Conservation (phyloP, 2,329 filamentous ascomycete species). For the Fusarium equiseti region DNA sequence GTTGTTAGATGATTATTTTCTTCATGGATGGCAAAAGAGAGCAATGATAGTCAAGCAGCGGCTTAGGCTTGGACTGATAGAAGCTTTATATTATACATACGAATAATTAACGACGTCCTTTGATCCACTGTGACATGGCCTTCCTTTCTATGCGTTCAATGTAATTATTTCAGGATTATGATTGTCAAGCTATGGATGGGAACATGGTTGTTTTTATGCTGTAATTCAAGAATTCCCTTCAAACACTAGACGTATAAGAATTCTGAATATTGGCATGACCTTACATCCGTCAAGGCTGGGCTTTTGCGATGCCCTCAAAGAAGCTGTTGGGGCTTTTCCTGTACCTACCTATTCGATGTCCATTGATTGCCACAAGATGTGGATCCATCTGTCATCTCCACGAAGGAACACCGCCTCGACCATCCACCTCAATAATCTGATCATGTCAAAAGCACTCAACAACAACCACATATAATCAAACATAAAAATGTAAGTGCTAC, state of each 20-base stretch:
- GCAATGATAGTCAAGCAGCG: conserved; percentile 27
- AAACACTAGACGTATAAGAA: not conserved
- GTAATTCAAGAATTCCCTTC: not conserved
- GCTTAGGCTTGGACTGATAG: conserved; percentile 41
- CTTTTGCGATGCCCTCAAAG: not conserved
- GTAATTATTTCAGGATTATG: not conserved
- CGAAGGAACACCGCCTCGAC: not conserved
- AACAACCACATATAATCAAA: not conserved
- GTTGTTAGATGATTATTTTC: conserved; percentile 40
- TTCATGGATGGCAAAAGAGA: conserved; percentile 36
- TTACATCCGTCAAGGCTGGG: not conserved
- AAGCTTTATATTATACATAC: conserved; percentile 44
- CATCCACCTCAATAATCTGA: not conserved
- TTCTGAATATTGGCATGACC: not conserved
- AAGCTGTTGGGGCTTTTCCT: not conserved
- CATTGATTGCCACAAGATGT: conserved; percentile 3
- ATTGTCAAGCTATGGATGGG: not conserved
- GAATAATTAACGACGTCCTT: conserved; percentile 20
- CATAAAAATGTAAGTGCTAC: not conserved
- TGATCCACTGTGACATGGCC: not conserved
- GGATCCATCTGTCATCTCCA: not conserved
- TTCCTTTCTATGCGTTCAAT: not conserved
- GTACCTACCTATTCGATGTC: conserved; percentile 2
- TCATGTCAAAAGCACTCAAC: not conserved
- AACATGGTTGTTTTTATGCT: not conserved